Evolutionary conservation across 139 green algal genomes (phyloP).

Genomic region (Asterochloris sp.): DNA sequence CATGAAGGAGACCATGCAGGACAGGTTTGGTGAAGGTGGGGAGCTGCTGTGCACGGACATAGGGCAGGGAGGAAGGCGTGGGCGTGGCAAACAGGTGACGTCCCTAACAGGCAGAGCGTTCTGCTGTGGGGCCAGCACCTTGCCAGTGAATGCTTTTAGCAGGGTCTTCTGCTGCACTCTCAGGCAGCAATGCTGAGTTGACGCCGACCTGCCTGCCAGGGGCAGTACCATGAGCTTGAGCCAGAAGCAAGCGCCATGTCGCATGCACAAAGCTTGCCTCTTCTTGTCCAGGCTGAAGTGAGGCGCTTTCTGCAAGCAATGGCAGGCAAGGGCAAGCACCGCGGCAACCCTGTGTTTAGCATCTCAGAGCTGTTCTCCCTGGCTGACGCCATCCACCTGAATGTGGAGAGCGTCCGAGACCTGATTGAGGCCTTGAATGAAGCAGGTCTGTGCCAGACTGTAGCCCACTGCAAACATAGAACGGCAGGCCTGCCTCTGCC

Average conservation of each 20-base stretch:
- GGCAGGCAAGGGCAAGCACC: slow-evolving; percentile 24
- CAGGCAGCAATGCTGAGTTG: neutral
- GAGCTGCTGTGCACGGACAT: slow-evolving; percentile 1
- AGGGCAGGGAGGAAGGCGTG: neutral
- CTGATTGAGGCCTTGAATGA: slow-evolving; percentile 78
- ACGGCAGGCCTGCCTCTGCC: neutral
- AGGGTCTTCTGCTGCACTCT: neutral
- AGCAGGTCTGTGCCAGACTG: slow-evolving; percentile 18
- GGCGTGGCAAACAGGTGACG: slow-evolving; percentile 12
- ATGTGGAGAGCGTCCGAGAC: slow-evolving; percentile 40
- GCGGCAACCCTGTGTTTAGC: slow-evolving; percentile 38
- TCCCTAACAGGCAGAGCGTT: too few relatives aligned
- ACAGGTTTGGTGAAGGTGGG: neutral
- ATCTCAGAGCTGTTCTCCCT: slow-evolving; percentile 52
- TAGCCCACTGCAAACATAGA: neutral
- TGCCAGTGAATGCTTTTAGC: neutral
- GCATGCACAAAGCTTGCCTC: neutral
- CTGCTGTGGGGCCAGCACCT: neutral
- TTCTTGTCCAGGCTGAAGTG: slow-evolving; percentile 42
- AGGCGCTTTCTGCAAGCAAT: slow-evolving; percentile 60
- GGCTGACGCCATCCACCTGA: slow-evolving; percentile 61
- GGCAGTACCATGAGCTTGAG: neutral
- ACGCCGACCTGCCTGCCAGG: neutral
- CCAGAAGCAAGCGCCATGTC: neutral
- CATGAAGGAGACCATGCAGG: neutral